Evolutionary conservation across 768 basidiomycete species (phyloP).

Genomic region (Galerina marginata): DNA sequence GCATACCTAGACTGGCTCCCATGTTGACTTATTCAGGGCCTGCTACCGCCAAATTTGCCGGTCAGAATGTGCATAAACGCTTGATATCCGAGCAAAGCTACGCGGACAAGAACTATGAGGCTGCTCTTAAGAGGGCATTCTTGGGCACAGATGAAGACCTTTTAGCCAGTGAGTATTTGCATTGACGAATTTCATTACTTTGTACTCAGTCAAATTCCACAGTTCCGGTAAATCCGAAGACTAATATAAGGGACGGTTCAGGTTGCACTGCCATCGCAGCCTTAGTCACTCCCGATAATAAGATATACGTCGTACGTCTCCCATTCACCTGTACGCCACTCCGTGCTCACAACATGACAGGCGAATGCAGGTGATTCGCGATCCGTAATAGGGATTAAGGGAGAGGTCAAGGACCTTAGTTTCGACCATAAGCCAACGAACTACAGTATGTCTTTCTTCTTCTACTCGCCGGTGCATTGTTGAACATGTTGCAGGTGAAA

Average conservation of each 20-base stretch:
- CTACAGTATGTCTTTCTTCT: conserved; percentile 50
- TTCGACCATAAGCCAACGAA: conserved; percentile 96
- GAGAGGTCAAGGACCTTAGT: conserved; percentile 86
- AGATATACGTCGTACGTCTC: conserved; percentile 76
- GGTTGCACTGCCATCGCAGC: conserved; percentile 96
- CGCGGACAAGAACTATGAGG: conserved; percentile 68
- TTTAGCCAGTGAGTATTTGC: conserved; percentile 65
- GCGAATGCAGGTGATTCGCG: conserved; percentile 98
- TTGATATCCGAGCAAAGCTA: conserved; percentile 77
- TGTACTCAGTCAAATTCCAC: conserved; percentile 17
- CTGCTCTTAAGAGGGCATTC: conserved; percentile 87
- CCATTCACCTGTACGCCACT: neutral
- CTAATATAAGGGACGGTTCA: conserved; percentile 88
- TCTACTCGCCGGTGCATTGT: conserved; percentile 3
- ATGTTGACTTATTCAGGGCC: conserved; percentile 55
- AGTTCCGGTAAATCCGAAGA: conserved; percentile 60
- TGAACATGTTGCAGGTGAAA: conserved; percentile 63
- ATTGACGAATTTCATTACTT: conserved; percentile 10
- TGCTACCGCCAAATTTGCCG: conserved; percentile 86
- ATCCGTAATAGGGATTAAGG: conserved; percentile 84
- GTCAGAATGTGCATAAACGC: conserved; percentile 81
- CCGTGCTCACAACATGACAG: conserved; percentile 46
- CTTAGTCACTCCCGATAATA: conserved; percentile 75
- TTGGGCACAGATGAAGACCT: conserved; percentile 95
- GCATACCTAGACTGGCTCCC: neutral